Base-by-base conservation (phyloP, 352 stramenopile species). In the Pythium sp. region DNA sequence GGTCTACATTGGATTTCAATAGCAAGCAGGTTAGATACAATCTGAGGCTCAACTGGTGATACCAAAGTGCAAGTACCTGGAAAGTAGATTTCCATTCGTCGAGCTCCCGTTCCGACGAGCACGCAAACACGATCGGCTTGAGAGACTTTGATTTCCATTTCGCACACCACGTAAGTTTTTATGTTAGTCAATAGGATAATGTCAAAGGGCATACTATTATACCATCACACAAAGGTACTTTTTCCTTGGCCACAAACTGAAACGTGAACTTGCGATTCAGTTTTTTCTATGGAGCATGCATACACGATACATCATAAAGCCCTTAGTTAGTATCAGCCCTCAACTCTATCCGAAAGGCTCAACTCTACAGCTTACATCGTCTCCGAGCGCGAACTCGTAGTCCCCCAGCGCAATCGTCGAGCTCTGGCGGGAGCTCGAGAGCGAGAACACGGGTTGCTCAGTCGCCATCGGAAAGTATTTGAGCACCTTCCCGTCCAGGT, bases 401-500 rank as follows among this genome's bases (percentile, higher is more conserved):
- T 79, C 70, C 22, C 67, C 60, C 5, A 93, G 72, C 3, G 84
- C 71, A 14, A 90, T 77, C 3, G 74, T 72, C 15, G 69, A 77
- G 55, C 70, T 89, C 22, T 86, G 76, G 4, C 79, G 79, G 0
- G 77, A 77, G 36, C 79, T 86, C 3, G 81, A 72, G 53, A 89
- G 76, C 30, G 84, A 82, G 68, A 92, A 91, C 36, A 82, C 65
- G 14, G 74, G 69, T 62, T 82, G 75, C 66, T 89, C 76, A 15
- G 82, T 76, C 51, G 78, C 77, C 77, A 94, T 91, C 24, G 84
- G 78, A 60, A 91, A 91, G 70, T 84, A 92, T 46, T 87, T 91
- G 70, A 94, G 80, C 69, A 81, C 32, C n/a, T 74, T 74, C 36
- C 80, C 81, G 64, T 94, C 86, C 38, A 92, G 68, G 46, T 92